phyloP scores from a whole-genome alignment of 305 asterid genomes.

The Fraxinus dipetala region DNA sequence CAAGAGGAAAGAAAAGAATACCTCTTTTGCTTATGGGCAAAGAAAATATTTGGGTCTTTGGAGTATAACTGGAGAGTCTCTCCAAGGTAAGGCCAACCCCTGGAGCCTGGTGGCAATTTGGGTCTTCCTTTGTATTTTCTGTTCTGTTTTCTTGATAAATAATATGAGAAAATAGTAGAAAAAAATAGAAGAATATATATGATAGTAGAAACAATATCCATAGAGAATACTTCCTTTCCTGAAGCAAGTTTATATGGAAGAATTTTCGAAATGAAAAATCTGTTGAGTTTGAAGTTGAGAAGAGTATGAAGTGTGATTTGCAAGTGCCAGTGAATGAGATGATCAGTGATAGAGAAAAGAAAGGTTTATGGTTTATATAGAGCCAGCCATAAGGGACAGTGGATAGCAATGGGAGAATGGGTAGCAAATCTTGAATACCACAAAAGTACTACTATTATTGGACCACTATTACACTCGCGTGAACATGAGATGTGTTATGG shows the following conservation, averaged over 20 bases:
- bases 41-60: constrained; percentile 68
- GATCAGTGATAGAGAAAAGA: neutral
- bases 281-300: no score
- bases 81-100: constrained; percentile 85
- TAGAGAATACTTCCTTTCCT: constrained; percentile 1
- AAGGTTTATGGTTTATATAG: constrained; percentile 25
- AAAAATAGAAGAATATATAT: constrained; percentile 49
- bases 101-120: constrained; percentile 75
- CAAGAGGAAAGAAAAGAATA: constrained; percentile 5
- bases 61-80: constrained; percentile 77
- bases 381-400: neutral
- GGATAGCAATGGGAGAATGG: neutral
- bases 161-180: constrained; percentile 39
- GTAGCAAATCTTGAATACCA: neutral
- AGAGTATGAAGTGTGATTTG: neutral
- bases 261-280: neutral
- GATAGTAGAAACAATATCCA: constrained; percentile 43
- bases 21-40: constrained; percentile 62
- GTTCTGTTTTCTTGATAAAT: constrained; percentile 30
- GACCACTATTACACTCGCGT: neutral
- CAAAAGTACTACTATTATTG: neutral
- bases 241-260: constrained; percentile 7
- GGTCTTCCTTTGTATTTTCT: constrained; percentile 28
- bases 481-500: neutral
- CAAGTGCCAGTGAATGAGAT: constrained; percentile 5